Percentiles rank a stretch among this genome's conserved stretches.
Conservation (phyloP, 2,329 filamentous ascomycete genomes). For the Ramularia endophylla region DNA sequence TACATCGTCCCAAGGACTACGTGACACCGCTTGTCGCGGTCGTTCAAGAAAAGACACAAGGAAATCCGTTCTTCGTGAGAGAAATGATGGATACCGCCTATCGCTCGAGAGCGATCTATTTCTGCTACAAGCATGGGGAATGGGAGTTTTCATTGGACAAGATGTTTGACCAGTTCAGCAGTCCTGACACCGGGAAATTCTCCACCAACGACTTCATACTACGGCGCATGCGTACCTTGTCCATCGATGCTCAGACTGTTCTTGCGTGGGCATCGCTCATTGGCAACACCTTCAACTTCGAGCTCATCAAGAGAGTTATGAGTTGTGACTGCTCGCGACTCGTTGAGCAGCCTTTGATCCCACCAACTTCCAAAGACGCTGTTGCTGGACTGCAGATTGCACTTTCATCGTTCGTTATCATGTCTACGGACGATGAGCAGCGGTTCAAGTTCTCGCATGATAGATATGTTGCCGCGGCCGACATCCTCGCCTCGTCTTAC, state of each 20-base stretch:
- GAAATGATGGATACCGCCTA: slow-evolving; percentile 88
- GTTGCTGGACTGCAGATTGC: slow-evolving; percentile 76
- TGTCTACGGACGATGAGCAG: slow-evolving; percentile 78
- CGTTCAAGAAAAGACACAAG: slow-evolving; percentile 79
- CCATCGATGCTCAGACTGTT: slow-evolving; percentile 66
- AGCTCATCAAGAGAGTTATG: slow-evolving; percentile 69
- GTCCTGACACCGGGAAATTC: slow-evolving; percentile 70
- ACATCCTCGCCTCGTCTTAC: slow-evolving; percentile 60
- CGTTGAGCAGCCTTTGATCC: slow-evolving; percentile 40
- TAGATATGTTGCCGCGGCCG: slow-evolving; percentile 74
- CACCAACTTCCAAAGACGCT: slow-evolving; percentile 59
- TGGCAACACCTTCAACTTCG: slow-evolving; percentile 78
- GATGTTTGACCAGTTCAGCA: slow-evolving; percentile 78
- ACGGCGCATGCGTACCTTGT: slow-evolving; percentile 69
- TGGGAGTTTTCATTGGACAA: slow-evolving; percentile 85
- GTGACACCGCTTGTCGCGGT: slow-evolving; percentile 74
- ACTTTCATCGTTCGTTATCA: slow-evolving; percentile 72
- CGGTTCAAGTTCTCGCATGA: slow-evolving; percentile 84
- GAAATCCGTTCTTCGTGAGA: slow-evolving; percentile 90
- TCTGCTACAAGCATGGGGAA: slow-evolving; percentile 73
- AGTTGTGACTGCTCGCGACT: slow-evolving; percentile 64
- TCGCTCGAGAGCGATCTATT: slow-evolving; percentile 82
- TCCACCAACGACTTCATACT: slow-evolving; percentile 79
- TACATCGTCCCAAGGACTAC: slow-evolving; percentile 66
- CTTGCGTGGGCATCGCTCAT: slow-evolving; percentile 82